Evolutionary conservation across 1,139 yeast species (phyloP).

Genomic region (Fermentozyma sake): DNA sequence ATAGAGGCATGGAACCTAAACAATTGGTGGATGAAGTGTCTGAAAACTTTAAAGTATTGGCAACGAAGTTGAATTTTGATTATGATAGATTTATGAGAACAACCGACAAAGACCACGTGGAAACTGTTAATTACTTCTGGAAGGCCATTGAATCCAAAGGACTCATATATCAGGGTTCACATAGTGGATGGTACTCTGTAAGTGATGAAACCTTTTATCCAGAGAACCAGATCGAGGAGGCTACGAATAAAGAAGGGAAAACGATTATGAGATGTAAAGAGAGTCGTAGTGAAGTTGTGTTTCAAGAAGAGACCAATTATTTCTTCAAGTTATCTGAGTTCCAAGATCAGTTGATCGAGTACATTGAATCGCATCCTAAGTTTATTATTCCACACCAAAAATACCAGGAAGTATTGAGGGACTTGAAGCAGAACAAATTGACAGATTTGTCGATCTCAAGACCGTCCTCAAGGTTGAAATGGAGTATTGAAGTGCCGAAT

Average conservation of each 20-base stretch:
- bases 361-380: slow-evolving; percentile 42
- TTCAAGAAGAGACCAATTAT: slow-evolving; percentile 78
- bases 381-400: slow-evolving; percentile 66
- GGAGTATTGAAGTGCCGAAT: slow-evolving; percentile 91
- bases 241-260: slow-evolving; percentile 31
- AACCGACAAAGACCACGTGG: slow-evolving; percentile 74
- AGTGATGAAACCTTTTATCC: slow-evolving; percentile 96
- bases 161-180: slow-evolving; percentile 74
- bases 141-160: slow-evolving; percentile 51
- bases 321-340: slow-evolving; percentile 72
- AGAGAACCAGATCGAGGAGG: slow-evolving; percentile 62
- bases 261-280: slow-evolving; percentile 56
- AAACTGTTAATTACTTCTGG: slow-evolving; percentile 72
- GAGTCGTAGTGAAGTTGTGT: slow-evolving; percentile 69
- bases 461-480: slow-evolving; percentile 67
- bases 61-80: slow-evolving; percentile 49
- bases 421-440: slow-evolving; percentile 45
- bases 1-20: slow-evolving; percentile 50
- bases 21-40: slow-evolving; percentile 70
- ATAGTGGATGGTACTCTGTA: slow-evolving; percentile 91
- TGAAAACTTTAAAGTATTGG: slow-evolving; percentile 58
- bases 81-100: slow-evolving; percentile 86
- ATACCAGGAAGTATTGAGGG: slow-evolving; percentile 52
- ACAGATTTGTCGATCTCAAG: slow-evolving; percentile 80
- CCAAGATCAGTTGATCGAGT: slow-evolving; percentile 48